Evolutionary conservation across 495 filamentous ascomycete genomes (phyloP).

Genomic region (Talaromyces borbonicus): DNA sequence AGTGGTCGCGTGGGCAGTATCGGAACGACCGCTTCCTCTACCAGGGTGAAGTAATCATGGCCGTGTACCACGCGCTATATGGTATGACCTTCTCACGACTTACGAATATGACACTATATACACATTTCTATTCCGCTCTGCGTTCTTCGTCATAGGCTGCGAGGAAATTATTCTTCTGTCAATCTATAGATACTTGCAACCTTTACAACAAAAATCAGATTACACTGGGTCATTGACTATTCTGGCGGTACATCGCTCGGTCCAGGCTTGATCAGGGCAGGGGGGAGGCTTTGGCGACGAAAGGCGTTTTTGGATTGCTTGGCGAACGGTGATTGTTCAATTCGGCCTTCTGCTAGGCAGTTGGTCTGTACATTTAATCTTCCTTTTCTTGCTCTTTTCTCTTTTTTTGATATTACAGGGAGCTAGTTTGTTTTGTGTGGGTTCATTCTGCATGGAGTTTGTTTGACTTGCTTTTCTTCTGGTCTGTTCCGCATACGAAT

Average conservation of each 20-base stretch:
- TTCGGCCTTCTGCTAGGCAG: neutral
- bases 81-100: neutral
- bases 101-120: slow-evolving; percentile 7
- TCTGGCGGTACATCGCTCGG: no score
- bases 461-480: neutral
- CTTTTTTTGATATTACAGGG: neutral
- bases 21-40: slow-evolving; percentile 28
- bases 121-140: neutral
- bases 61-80: neutral
- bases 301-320: neutral
- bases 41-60: slow-evolving; percentile 24
- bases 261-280: no score
- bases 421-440: no score
- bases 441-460: slow-evolving; percentile 3
- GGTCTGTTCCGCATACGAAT: neutral
- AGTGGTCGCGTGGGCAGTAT: slow-evolving; percentile 88
- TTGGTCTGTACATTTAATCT: neutral
- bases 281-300: no score
- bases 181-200: slow-evolving; percentile 5
- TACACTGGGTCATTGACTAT: no score
- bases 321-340: neutral
- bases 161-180: slow-evolving; percentile 2
- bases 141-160: slow-evolving; percentile 3
- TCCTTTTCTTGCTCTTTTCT: neutral
- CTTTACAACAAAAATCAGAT: no score